Conservation (phyloP, 257 asterid genomes). For the Solanum okadae region DNA sequence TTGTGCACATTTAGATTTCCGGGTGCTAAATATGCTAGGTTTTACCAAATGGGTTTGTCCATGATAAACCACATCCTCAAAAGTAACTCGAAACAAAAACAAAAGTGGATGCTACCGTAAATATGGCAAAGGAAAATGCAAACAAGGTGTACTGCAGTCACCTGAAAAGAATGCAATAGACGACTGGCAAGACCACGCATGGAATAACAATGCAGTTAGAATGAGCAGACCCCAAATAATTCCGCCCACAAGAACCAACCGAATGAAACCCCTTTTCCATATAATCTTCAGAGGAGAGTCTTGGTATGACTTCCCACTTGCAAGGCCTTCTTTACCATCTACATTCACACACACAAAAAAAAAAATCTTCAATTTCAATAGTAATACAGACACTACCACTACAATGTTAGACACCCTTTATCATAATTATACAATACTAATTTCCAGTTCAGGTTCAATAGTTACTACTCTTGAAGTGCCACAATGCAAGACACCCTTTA, state of each 20-base stretch:
- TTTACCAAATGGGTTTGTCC: not conserved
- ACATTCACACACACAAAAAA: not conserved
- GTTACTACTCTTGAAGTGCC: not conserved
- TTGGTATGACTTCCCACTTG: conserved; percentile 17
- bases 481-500: not conserved
- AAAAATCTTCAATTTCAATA: not conserved
- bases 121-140: not conserved
- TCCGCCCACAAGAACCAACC: conserved; percentile 30
- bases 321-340: conserved; percentile 10
- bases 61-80: not conserved
- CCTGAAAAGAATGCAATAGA: conserved; percentile 37
- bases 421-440: not conserved
- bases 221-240: conserved; percentile 39
- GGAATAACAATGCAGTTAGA: conserved; percentile 27
- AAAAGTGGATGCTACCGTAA: not conserved
- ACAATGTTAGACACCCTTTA: not conserved
- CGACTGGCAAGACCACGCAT: conserved; percentile 43
- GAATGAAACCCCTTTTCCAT: conserved; percentile 41
- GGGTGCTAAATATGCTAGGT: not conserved
- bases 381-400: not conserved
- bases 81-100: not conserved
- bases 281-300: conserved; percentile 27
- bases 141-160: not conserved
- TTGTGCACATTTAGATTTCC: not conserved
- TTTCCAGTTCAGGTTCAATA: not conserved